Evolutionary conservation across 371 early-diverging fungal species (phyloP), one percentile per base, ranked within the genome.

Genomic region (Apophysomyces elegans): DNA sequence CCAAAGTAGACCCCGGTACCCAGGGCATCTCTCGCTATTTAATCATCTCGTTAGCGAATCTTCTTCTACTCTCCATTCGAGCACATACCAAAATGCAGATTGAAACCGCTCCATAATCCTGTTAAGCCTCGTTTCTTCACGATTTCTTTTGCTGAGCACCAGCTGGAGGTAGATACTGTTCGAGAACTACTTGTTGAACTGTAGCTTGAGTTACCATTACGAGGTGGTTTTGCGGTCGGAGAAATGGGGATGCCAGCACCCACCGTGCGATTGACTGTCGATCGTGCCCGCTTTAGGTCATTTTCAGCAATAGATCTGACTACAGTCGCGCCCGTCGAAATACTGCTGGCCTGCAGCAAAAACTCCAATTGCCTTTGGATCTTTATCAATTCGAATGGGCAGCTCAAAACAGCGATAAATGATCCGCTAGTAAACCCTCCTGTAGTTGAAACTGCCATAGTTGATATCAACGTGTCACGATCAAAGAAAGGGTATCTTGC

Each of bases 1-100:
- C 88, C 87, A 84, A 94, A 94, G 71, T 94, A 93, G 26, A 92
- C 86, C 2, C 84, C 90, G 12, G 93, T 93, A 39, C 94, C 94
- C 14, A 92, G 62, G 14, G 86, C 73, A 62, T 94, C 94, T 37
- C 92, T 80, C 32, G 80, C 79, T 79, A 60, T 8, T n/a, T 5
- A 63, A 47, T 47, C 16, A 9, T 9, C 21, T 50, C 61, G 8
- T 21, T 41, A 45, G 44, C 36, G 41, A 18, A 32, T 46, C 36
- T 35, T 37, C 37, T 35, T 66, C 14, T 39, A 54, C 43, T 39
- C 12, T 16, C 47, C 5, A 37, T 11, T 36, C 16, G 21, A 5
- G 16, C 54, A 59, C 62, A 74, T 66, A 82, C 83, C 59, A 11
- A 89, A 68, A 64, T 88, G 87, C 59, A 84, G 62, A 4, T 63